Evolutionary conservation across 2,329 filamentous ascomycete species (phyloP).

Genomic region (Xylogone sp.): DNA sequence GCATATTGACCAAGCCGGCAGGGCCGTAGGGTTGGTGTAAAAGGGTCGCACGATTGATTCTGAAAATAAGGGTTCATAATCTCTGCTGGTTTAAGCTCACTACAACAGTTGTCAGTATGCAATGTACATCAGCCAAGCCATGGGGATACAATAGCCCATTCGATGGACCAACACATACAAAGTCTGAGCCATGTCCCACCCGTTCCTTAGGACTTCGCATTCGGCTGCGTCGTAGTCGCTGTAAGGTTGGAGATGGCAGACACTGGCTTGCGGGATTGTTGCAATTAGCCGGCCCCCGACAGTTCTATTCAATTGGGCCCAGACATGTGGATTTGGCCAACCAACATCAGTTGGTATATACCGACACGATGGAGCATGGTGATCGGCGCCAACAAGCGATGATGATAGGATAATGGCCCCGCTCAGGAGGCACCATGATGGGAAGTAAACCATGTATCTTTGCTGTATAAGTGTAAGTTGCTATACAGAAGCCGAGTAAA

Average conservation of each 20-base stretch:
- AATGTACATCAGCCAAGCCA: too few relatives aligned
- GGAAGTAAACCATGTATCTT: too few relatives aligned
- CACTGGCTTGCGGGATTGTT: slow-evolving; percentile 9
- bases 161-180: too few relatives aligned
- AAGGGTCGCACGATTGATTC: slow-evolving; percentile 6
- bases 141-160: too few relatives aligned
- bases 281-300: slow-evolving; percentile 11
- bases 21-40: not conserved
- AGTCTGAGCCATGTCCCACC: too few relatives aligned
- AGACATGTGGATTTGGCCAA: slow-evolving; percentile 12
- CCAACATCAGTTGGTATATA: slow-evolving; percentile 10
- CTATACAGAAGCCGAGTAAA: too few relatives aligned
- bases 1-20: slow-evolving; percentile 16
- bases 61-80: slow-evolving; percentile 6
- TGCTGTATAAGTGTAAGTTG: too few relatives aligned
- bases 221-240: not conserved
- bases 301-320: slow-evolving; percentile 13
- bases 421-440: too few relatives aligned
- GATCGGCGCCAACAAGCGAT: too few relatives aligned
- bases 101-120: slow-evolving; percentile 32
- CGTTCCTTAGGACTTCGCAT: too few relatives aligned
- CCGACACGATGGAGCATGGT: too few relatives aligned
- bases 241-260: slow-evolving; percentile 10
- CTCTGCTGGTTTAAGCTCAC: not conserved
- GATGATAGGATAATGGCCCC: too few relatives aligned